Base-by-base conservation (phyloP, 495 filamentous ascomycete genomes). In the Penicillium lagena region DNA sequence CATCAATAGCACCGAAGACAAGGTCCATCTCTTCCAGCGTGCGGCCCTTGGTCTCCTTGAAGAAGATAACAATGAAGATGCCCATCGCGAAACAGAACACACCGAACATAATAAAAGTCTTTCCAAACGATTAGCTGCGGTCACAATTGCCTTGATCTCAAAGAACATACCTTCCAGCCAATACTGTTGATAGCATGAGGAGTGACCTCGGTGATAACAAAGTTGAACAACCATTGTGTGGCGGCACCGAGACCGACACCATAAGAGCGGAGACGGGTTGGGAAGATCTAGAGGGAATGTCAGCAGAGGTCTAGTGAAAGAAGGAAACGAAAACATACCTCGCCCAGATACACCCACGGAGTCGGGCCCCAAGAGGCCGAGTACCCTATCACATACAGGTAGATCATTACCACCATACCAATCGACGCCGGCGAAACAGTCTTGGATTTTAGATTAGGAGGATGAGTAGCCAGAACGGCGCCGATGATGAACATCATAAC, bases 401-500 rank as follows among this genome's bases (percentile, higher is more conserved):
- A 79, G 43, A 80, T 75, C 68, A 78, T 75, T 9, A 70, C 62
- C 27, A 79, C 63, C 54, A 73, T 70, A 9, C 73, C 72, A 31
- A 67, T 71, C 0, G 71, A 71, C 7, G 74, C 63, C 1, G 47
- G 48, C 0, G 66, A 69, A 37, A 69, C 58, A 6, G 43, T 45
- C 7, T 46, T 52, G 1, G 51, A 35, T 1, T 56, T 40, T 0
- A 56, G 15, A n/a, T 65, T 44, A 2, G 71, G 71, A 1, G 72
- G 73, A 36, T 77, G 40, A 7, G 63, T 68, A 7, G 60, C 65
- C 37, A 72, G 42, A 11, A 90, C 86, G 29, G 89, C 72, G n/a
- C 85, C 85, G 47, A 90, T 83, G 55, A 89, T 85, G 55, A 86
- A 82, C 80, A 89, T 88, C 59, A 77, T 76, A 9, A 73, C 55